A percentile compares a stretch with the other conserved stretches of the same genome.
phyloP scores from a whole-genome alignment of 805 yeast species.

The Ogataea thermomethanolica region DNA sequence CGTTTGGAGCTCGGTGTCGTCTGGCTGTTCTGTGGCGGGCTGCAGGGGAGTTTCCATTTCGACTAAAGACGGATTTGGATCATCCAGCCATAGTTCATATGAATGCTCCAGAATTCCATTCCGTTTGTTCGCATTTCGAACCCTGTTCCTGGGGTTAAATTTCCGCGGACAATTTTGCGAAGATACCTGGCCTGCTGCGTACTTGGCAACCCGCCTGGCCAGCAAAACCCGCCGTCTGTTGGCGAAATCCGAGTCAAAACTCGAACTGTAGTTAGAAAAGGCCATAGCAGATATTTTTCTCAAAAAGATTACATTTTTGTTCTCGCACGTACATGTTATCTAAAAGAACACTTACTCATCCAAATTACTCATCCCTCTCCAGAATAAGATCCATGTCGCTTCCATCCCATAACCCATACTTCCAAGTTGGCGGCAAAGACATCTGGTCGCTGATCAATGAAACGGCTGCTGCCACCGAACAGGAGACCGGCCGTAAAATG shows the following conservation, averaged over 20 bases:
- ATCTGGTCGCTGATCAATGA: constrained; percentile 96
- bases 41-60: not conserved
- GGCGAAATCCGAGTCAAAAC: constrained; percentile 7
- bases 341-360: constrained; percentile 1
- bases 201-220: constrained; percentile 5
- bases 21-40: no score
- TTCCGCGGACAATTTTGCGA: not conserved
- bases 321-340: constrained; percentile 10
- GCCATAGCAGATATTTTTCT: constrained; percentile 4
- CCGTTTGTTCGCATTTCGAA: constrained; percentile 11
- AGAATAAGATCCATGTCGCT: constrained; percentile 23
- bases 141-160: constrained; percentile 13
- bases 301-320: constrained; percentile 4
- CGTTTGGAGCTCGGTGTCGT: constrained; percentile 7
- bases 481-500: constrained; percentile 67
- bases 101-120: constrained; percentile 20
- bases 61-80: constrained; percentile 4
- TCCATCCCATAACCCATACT: constrained; percentile 61
- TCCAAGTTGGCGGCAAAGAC: constrained; percentile 73
- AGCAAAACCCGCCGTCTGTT: constrained; percentile 5
- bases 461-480: constrained; percentile 82
- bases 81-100: constrained; percentile 22
- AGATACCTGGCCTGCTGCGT: constrained; percentile 7
- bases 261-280: constrained; percentile 4
- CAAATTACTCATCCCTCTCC: not conserved